Percentiles rank a stretch among this genome's conserved stretches.
phyloP scores from a whole-genome alignment of 352 stramenopile genomes.

The Hyaloperonospora brassicae region DNA sequence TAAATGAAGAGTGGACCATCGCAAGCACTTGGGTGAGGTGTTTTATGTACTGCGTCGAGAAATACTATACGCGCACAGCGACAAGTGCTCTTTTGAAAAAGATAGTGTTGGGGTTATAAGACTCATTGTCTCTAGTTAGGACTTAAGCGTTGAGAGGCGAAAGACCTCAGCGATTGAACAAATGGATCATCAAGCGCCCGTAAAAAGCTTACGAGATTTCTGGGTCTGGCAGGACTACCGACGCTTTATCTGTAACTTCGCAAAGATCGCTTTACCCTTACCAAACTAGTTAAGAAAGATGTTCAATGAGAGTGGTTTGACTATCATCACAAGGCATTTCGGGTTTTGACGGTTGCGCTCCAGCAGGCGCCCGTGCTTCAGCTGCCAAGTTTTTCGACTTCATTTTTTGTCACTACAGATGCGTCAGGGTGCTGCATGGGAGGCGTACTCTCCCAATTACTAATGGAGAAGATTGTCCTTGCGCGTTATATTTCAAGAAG shows the following conservation, averaged over 20 bases:
- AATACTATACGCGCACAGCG: not conserved
- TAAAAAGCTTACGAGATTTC: slow-evolving; percentile 3
- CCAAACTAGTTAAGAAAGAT: slow-evolving; percentile 15
- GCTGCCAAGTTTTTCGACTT: slow-evolving; percentile 14
- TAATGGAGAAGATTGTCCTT: slow-evolving; percentile 15
- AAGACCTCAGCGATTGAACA: slow-evolving; percentile 22
- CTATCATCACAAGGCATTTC: slow-evolving; percentile 12
- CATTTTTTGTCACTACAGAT: slow-evolving; percentile 30
- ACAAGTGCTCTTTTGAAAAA: not conserved
- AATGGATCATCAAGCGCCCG: slow-evolving; percentile 14
- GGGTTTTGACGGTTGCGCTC: slow-evolving; percentile 16
- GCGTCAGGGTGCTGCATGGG: slow-evolving; percentile 15
- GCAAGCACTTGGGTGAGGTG: not conserved
- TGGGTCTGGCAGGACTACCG: slow-evolving; percentile 23
- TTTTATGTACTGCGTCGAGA: not conserved
- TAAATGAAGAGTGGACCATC: not conserved
- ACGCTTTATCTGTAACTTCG: slow-evolving; percentile 23
- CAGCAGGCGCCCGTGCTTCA: slow-evolving; percentile 2
- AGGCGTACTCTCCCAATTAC: slow-evolving; percentile 3
- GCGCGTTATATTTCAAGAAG: slow-evolving; percentile 17
- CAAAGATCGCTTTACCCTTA: slow-evolving; percentile 14
- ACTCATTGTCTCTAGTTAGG: slow-evolving; percentile 4
- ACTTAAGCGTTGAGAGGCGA: slow-evolving; percentile 13
- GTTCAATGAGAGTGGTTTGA: slow-evolving; percentile 11
- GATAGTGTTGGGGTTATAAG: not conserved